These are phyloP conservation scores for Vitis riparia DNA, from an alignment of 164 flowering plant genomes.

Conservation along the genomic window DNA sequence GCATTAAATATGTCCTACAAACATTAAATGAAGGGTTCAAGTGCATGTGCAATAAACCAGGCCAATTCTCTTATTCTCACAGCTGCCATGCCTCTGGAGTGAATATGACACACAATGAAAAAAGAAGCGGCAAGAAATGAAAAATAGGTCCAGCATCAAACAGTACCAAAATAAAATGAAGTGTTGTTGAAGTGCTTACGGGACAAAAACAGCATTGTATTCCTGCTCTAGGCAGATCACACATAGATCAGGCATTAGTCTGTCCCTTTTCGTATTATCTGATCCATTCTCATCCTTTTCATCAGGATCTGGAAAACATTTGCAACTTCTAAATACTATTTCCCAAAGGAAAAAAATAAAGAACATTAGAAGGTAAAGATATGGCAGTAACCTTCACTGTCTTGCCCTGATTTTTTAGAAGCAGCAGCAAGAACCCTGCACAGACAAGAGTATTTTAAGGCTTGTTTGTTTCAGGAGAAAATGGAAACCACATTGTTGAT, in stretches of 20 bases:
- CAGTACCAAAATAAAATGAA: not conserved
- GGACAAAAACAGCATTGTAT: slow-evolving; percentile 93
- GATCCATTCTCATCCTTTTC: slow-evolving; percentile 51
- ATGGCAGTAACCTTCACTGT: slow-evolving; percentile 56
- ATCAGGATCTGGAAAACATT: slow-evolving; percentile 35
- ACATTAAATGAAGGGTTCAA: too few species aligned
- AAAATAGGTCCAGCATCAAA: not conserved
- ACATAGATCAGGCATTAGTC: slow-evolving; percentile 73
- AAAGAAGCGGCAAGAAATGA: not conserved
- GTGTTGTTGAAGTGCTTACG: slow-evolving; percentile 55
- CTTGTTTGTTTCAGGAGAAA: not conserved
- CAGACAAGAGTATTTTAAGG: slow-evolving; percentile 12
- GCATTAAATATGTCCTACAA: too few species aligned
- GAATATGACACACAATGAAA: not conserved
- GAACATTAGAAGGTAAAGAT: not conserved
- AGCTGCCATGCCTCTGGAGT: not conserved
- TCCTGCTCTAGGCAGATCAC: slow-evolving; percentile 95
- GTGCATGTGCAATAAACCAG: too few species aligned
- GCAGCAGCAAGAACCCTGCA: slow-evolving; percentile 96
- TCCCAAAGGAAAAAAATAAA: not conserved
- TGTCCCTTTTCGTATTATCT: slow-evolving; percentile 54
- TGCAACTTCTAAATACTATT: not conserved
- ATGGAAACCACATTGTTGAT: too few species aligned
- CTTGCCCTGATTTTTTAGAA: slow-evolving; percentile 62
- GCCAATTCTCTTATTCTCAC: too few species aligned